Base-by-base conservation (phyloP, 306 rosid genomes). In the Arachis hypogaea region DNA sequence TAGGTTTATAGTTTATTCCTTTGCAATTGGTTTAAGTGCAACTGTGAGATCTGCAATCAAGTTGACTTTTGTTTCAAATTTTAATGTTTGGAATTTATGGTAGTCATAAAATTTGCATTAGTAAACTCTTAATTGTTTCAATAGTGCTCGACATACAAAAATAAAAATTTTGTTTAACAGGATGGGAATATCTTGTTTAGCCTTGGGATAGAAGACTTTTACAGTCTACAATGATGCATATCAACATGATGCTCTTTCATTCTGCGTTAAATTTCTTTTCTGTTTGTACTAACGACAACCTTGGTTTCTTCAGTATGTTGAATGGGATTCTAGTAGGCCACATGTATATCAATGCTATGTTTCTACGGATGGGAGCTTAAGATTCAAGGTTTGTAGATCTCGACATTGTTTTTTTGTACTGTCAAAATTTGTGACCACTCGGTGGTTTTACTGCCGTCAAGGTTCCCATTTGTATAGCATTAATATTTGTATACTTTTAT, bases 271-370 rank as follows among this genome's bases (percentile, higher is more conserved):
- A 63, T 18, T 69, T 77, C 36, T 7, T 52, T 50, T 64, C 22
- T 67, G 59, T 38, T 10, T 55, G 56, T 42, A 45, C 63, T 30
- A 16, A 10, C 64, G 54, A 46, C 51, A 50, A 11, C 55, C 78
- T 67, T 46, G 65, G 59, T 78, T 64, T 67, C 60, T 78, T 77
- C 86, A 93, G 98, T 56, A 49, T 49, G 63, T 40, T 70, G 89
- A 86, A 5, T 90, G 96, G 98, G 92, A 93, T 76, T 65, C 82
- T 41, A 73, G 77, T 63, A 76, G 60, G 78, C 61, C 97, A 5
- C 83, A 71, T 63, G 43, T 81, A 42, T 90, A 88, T 42, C 79
- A 89, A 12, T 88, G 98, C 73, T 38, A 86, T 71, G 90, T 93
- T 71, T 64, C 77, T 64, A 3, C 65, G 12, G 76, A 84, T 57